These are phyloP conservation scores for Hericium alpestre DNA, from an alignment of 768 basidiomycete species.

Conservation along the genomic window DNA sequence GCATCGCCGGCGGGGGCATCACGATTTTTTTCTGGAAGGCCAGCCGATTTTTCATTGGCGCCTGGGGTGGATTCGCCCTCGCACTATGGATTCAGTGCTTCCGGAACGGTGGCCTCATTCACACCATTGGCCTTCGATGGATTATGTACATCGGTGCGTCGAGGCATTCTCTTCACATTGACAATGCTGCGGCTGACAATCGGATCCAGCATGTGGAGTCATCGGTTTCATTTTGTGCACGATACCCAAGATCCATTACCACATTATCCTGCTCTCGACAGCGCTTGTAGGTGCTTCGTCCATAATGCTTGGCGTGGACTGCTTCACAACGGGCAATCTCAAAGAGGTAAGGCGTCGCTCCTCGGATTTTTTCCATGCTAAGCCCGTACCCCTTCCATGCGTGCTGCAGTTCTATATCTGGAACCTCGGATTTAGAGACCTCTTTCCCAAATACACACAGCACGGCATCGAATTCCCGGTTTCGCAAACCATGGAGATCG, in stretches of 20 bases:
- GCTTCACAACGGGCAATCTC: conserved; percentile 81
- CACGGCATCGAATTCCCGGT: conserved; percentile 71
- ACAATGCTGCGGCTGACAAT: conserved; percentile 14
- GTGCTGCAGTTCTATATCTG: conserved; percentile 77
- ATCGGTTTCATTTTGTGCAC: conserved; percentile 77
- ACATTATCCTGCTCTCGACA: conserved; percentile 76
- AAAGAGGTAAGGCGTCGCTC: conserved; percentile 60
- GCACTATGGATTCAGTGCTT: conserved; percentile 85
- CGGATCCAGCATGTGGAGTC: conserved; percentile 48
- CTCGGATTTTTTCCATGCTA: not conserved
- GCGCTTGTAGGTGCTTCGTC: conserved; percentile 85
- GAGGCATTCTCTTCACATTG: conserved; percentile 2
- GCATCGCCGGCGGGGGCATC: conserved; percentile 72
- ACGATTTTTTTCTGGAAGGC: conserved; percentile 92
- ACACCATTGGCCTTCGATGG: conserved; percentile 73
- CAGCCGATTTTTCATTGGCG: conserved; percentile 73
- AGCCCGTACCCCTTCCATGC: conserved; percentile 5
- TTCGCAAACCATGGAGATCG: conserved; percentile 86
- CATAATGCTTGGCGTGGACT: conserved; percentile 89
- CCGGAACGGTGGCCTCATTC: conserved; percentile 71
- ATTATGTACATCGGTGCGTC: conserved; percentile 73
- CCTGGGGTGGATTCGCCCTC: conserved; percentile 80
- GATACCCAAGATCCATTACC: conserved; percentile 79
- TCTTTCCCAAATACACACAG: conserved; percentile 69
- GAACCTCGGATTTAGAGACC: conserved; percentile 76